Base-by-base conservation (phyloP, 225 moss, liverwort and hornwort species). In the Sphagnum tenellum region DNA sequence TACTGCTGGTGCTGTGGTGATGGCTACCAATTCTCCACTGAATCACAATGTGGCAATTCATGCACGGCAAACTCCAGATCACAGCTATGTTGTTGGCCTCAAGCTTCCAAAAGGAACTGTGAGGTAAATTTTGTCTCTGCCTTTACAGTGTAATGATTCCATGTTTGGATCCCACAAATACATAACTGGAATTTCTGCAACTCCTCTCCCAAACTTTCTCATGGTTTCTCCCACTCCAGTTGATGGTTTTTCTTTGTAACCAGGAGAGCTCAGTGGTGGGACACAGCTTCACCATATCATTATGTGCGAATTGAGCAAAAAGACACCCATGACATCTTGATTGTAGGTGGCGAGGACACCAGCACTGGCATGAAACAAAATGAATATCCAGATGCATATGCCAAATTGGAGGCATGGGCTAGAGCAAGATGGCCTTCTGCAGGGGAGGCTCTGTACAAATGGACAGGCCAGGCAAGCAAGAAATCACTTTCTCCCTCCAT, bases 361-460 rank as follows among this genome's bases (percentile, higher is more conserved):
- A 73, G 59, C 56, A 69, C 71, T 5, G 71, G 77, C 12, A 75
- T 77, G 76, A 75, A 69, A 62, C 75, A 75, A 9, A 44, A 13
- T 45, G 69, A 79, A 45, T 79, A 70, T 64, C 76, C 76, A 3
- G 74, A 82, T n/a, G 81, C 82, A 45, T 82, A 82, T 55, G 48
- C 53, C 10, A 76, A 60, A 8, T 77, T 84, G 46, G 77, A 75
- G 65, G 71, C 76, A 64, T 82, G 76, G 74, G 85, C 82, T 7
- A 78, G 78, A 46, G 69, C 54, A 14, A 69, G 76, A 47, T 81
- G 85, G 85, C 78, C 78, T 53, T 67, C 64, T 29, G 76, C 76
- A 46, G 78, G 76, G 50, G 82, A 86, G 44, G 72, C 77, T 48
- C 74, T 78, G 3, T 77, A 70, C 72, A 79, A 72, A 60, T 86